These are phyloP conservation scores for Populus hybrid DNA, from an alignment of 441 rosid species.

Conservation along the genomic window DNA sequence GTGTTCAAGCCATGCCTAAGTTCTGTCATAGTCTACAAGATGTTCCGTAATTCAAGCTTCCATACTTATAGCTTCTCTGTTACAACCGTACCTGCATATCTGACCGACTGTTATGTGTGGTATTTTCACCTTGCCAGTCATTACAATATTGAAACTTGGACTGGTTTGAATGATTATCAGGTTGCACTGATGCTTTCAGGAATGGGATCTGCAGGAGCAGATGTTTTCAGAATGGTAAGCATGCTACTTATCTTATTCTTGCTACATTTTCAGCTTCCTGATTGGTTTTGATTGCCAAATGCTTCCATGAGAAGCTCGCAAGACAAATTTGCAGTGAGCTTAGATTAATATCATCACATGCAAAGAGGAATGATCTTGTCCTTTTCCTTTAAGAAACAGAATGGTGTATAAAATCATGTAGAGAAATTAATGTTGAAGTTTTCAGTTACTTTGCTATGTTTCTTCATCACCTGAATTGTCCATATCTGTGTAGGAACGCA, in stretches of 20 bases:
- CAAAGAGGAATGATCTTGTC: not conserved
- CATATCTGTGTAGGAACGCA: not conserved
- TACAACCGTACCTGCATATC: not conserved
- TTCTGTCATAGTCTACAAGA: too few relatives aligned
- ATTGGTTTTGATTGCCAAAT: not conserved
- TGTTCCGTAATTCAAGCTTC: not conserved
- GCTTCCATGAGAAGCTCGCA: not conserved
- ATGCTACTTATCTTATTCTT: not conserved
- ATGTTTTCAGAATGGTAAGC: slow-evolving; percentile 88
- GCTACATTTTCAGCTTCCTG: not conserved
- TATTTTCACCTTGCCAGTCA: not conserved
- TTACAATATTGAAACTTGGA: slow-evolving; percentile 1
- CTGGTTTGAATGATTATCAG: slow-evolving; percentile 44
- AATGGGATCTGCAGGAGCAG: slow-evolving; percentile 73
- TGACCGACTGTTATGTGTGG: not conserved
- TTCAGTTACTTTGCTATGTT: not conserved
- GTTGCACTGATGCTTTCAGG: slow-evolving; percentile 98
- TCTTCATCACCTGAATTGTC: not conserved
- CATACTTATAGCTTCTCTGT: not conserved
- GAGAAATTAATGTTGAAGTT: not conserved
- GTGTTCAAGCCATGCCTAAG: not conserved
- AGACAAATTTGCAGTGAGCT: not conserved
- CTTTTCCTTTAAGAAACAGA: not conserved
- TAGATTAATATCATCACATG: not conserved
- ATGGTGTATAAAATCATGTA: not conserved